Evolutionary conservation across 345 rosid species (phyloP).

Genomic region (Eucalyptus erythrocorys): DNA sequence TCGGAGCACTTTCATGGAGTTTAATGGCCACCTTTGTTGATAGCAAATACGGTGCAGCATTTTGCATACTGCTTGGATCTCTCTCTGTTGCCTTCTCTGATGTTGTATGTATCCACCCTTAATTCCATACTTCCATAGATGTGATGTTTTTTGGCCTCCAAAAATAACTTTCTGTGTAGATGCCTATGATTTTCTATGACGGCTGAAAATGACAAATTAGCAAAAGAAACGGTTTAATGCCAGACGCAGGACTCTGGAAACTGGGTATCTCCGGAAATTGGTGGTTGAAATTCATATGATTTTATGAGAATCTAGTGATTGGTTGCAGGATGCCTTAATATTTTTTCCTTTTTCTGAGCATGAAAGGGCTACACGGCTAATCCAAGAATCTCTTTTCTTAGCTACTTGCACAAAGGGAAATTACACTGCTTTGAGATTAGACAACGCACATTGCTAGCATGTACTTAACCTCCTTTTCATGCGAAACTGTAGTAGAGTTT

Average conservation of each 20-base stretch:
- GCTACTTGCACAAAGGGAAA: not conserved
- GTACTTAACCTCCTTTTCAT: not conserved
- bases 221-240: not conserved
- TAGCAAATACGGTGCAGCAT: conserved; percentile 75
- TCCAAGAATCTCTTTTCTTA: not conserved
- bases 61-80: conserved; percentile 83
- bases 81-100: conserved; percentile 97
- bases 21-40: conserved; percentile 90
- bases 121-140: not conserved
- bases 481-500: not conserved
- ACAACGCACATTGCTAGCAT: not conserved
- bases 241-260: not conserved
- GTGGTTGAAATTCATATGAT: not conserved
- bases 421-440: not conserved
- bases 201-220: not conserved
- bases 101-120: conserved; percentile 45
- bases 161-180: not conserved
- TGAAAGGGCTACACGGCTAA: not conserved
- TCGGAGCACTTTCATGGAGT: conserved; percentile 95
- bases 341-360: not conserved
- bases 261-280: not conserved
- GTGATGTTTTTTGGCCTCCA: not conserved
- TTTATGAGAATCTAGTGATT: not conserved
- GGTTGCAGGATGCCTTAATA: not conserved
- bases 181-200: not conserved